Percentiles rank a stretch among this genome's conserved stretches.
Evolutionary conservation across 73 alveolate genomes (phyloP).

Genomic region (Paramecium sexaurelia): DNA sequence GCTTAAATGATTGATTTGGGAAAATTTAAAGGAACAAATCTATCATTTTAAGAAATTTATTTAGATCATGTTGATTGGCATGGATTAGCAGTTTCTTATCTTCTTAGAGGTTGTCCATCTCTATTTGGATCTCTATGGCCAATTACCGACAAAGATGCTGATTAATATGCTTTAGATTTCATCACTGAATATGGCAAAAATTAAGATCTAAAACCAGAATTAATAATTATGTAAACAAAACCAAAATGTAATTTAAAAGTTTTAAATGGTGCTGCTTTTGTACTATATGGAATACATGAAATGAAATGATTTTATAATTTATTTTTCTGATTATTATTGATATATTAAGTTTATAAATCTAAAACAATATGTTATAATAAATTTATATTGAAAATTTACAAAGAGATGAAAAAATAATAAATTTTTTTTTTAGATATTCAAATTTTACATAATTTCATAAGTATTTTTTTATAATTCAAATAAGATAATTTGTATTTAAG

Average conservation of each 20-base stretch:
- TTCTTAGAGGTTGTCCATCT: slow-evolving; percentile 50
- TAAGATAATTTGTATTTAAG: too few relatives aligned
- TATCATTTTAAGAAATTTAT: neutral
- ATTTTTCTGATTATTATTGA: neutral
- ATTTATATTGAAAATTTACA: too few relatives aligned
- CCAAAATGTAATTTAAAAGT: neutral
- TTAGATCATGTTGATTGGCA: slow-evolving; percentile 30
- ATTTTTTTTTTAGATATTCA: too few relatives aligned
- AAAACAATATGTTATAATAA: too few relatives aligned
- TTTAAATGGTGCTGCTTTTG: slow-evolving; percentile 45
- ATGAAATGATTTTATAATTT: neutral
- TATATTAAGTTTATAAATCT: too few relatives aligned
- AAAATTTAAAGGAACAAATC: slow-evolving; percentile 2
- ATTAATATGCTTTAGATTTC: slow-evolving; percentile 27
- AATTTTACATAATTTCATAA: neutral
- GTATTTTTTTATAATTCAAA: neutral
- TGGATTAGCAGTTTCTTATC: slow-evolving; percentile 9
- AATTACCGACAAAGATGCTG: slow-evolving; percentile 51
- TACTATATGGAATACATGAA: slow-evolving; percentile 31
- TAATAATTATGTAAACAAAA: neutral
- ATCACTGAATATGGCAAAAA: slow-evolving; percentile 1
- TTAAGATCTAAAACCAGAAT: neutral
- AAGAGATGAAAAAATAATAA: too few relatives aligned
- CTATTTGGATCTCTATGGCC: slow-evolving; percentile 56
- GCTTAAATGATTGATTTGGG: slow-evolving; percentile 35